phyloP scores from a whole-genome alignment of 192 early-diverging fungal genomes.

The Podila epicladia region DNA sequence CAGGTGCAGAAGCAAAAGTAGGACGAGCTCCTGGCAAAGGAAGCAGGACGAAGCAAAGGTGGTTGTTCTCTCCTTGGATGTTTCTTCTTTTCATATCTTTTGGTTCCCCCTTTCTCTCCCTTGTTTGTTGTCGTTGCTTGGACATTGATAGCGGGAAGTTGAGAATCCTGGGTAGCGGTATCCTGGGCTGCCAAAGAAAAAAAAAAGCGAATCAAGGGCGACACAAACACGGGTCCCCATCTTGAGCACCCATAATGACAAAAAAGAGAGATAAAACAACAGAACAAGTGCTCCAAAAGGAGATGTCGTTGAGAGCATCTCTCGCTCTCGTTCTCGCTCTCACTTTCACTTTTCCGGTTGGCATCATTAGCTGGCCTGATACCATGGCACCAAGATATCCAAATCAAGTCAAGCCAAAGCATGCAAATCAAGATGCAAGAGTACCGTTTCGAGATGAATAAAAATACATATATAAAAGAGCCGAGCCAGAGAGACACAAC shows the following conservation, averaged over 20 bases:
- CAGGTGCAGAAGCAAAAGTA: no score
- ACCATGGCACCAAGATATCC: neutral
- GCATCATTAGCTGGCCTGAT: no score
- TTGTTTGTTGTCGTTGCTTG: neutral
- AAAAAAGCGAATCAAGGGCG: no score
- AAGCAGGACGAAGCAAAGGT: neutral
- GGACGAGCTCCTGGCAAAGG: no score
- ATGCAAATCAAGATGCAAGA: neutral
- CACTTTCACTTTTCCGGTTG: neutral
- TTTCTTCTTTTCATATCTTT: constrained; percentile 1
- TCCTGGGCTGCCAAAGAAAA: neutral
- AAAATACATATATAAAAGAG: neutral
- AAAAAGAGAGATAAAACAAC: neutral
- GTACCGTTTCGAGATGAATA: neutral
- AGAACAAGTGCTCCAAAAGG: neutral
- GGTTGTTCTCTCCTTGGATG: neutral
- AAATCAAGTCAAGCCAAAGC: neutral
- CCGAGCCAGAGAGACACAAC: neutral
- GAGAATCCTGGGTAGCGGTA: neutral
- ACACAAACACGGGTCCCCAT: no score
- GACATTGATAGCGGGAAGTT: neutral
- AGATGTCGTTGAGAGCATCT: neutral
- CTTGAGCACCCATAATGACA: no score
- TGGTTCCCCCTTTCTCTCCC: neutral
- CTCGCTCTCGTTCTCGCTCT: neutral